Evolutionary conservation across 345 rosid genomes (phyloP), one percentile per base, ranked within the genome.

Genomic region (Linum tenue): DNA sequence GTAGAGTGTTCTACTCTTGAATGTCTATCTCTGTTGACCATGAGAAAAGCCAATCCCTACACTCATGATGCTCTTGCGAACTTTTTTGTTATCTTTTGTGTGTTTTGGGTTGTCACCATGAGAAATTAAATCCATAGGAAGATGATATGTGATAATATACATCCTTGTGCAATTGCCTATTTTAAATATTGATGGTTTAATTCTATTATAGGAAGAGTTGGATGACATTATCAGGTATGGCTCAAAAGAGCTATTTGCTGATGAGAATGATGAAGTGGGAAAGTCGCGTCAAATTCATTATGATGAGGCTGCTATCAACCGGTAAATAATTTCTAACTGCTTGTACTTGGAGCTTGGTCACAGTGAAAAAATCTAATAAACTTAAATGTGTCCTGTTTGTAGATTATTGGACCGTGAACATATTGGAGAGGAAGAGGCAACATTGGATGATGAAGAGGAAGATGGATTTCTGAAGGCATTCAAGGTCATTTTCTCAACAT

Each of bases 191-290:
- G 53, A 48, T 15, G 1, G 15, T 64, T 59, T 68, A 35, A 43
- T 68, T 78, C 43, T 70, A 44, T 64, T 71, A 56, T 77, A 95
- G 99, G 97, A 95, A 78, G 96, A 95, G 76, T 73, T 95, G 59
- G 99, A 95, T 81, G 97, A 95, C 79, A 95, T 91, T 67, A 87
- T 95, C 72, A 86, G 97, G 73, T 91, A 91, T 76, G 99, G 99
- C 67, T 95, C 99, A 59, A 91, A 87, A 81, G 99, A 95, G 75
- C 83, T 95, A 63, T 95, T 95, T 84, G 90, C 90, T 57, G 96
- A 90, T 67, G 98, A 95, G 79, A 92, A 86, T 64, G 98, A 95
- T 63, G 98, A 91, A 80, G 90, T 87, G 43, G 87, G 92, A 66
- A 95, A 91, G 80, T 91, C 94, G 36, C 92, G 99, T 37, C 96